Percentiles rank a stretch among this genome's conserved stretches.
These are phyloP conservation scores for Aciculosporium take DNA, from an alignment of 2,329 filamentous ascomycete species.

Conservation along the genomic window DNA sequence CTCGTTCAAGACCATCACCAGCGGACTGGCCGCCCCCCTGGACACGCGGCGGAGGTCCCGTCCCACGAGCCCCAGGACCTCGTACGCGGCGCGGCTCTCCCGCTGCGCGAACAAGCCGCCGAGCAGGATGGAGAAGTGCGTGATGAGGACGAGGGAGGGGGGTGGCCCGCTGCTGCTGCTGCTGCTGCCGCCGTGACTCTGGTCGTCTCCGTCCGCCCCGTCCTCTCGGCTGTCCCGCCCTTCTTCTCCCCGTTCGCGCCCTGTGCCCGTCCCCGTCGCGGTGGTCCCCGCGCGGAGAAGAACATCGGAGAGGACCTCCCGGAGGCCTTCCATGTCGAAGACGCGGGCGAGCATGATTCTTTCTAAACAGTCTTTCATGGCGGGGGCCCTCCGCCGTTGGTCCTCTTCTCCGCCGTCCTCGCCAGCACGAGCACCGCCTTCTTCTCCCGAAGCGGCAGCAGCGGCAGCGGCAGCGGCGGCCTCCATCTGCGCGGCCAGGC, in stretches of 20 bases:
- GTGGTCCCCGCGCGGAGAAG: too few relatives aligned
- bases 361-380: slow-evolving; percentile 29
- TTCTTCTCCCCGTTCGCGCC: not conserved
- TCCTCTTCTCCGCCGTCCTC: too few relatives aligned
- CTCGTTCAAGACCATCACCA: slow-evolving; percentile 41
- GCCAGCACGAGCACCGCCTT: too few relatives aligned
- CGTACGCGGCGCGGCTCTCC: slow-evolving; percentile 32
- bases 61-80: slow-evolving; percentile 31
- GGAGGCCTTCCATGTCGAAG: slow-evolving; percentile 44
- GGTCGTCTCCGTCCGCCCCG: too few relatives aligned
- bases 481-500: slow-evolving; percentile 23
- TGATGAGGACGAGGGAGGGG: slow-evolving; percentile 36
- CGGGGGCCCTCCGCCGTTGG: too few relatives aligned
- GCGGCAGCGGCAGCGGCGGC: not conserved
- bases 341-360: slow-evolving; percentile 39
- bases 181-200: too few relatives aligned
- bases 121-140: slow-evolving; percentile 38
- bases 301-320: slow-evolving; percentile 41
- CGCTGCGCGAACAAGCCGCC: slow-evolving; percentile 36
- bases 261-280: slow-evolving; percentile 18
- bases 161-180: not conserved
- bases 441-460: too few relatives aligned
- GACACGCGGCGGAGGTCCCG: slow-evolving; percentile 31
- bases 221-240: not conserved
- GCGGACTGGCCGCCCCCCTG: slow-evolving; percentile 25